Base-by-base conservation (phyloP, 2,329 filamentous ascomycete species). In the Hymenoscyphus fructigenus region DNA sequence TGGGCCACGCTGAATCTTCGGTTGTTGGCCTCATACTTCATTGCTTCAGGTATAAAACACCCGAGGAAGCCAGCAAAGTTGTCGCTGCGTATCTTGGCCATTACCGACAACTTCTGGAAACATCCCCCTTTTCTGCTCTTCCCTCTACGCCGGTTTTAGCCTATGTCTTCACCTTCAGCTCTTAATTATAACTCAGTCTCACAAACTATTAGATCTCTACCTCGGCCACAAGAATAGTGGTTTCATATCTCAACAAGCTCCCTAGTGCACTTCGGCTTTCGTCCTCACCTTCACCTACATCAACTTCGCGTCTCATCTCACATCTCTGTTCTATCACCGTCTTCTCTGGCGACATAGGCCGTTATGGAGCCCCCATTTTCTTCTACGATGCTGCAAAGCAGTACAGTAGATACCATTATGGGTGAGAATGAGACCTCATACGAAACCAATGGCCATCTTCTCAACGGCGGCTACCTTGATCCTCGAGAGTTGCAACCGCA, bases 401-500 rank as follows among this genome's bases (percentile, higher is more conserved):
- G 64, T 56, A 65, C 69, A 23, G 56, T 69, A 15, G 70, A 71
- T 56, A 64, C 64, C 9, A 55, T 69, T n/a, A 69, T 72, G 66
- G 65, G 67, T 28, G 66, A 64, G 26, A 61, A 69, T 44, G 65
- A 68, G 26, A 59, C 53, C 12, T 20, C 55, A 1, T 62, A 66
- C 26, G 23, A 20, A 7, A 59, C 29, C 12, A 67, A 68, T n/a
- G 62, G 66, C 14, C 55, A 66, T 5, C 32, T 65, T 9, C 63
- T 66, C 17, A 73, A 72, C 57, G 69, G 67, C 10, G 69, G 67
- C 7, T 72, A 68, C 57, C 63, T 73, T 29, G 67, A 73, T 58
- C 72, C 73, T 62, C 66, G 67, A 64, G 65, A 70, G 20, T 34
- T 62, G 10, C 59, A 58, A 17, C 38, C 70, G 10, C 57, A 68